phyloP scores from a whole-genome alignment of 148 eudicot species.

The Amaranthus cruentus region DNA sequence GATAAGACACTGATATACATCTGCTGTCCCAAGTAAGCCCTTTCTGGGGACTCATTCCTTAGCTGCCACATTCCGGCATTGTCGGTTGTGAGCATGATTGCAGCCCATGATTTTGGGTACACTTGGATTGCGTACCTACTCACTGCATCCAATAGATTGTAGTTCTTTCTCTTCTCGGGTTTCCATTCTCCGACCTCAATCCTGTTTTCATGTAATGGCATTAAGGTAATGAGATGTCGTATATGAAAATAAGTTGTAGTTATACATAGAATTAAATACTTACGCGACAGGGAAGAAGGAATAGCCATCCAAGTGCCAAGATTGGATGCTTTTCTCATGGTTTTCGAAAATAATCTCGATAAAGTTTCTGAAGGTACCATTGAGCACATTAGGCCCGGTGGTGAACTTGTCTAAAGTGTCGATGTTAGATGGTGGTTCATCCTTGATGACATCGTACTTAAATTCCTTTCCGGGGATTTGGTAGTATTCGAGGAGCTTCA shows the following conservation, averaged over 20 bases:
- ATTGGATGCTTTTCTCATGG: constrained; percentile 41
- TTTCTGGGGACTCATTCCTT: constrained; percentile 34
- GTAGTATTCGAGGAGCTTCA: constrained; percentile 60
- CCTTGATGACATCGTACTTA: constrained; percentile 40
- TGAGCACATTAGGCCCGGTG: constrained; percentile 30
- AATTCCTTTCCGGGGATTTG: constrained; percentile 36
- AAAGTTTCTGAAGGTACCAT: constrained; percentile 32
- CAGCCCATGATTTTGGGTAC: constrained; percentile 51
- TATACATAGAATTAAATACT: background rate
- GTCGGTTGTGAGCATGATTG: constrained; percentile 42
- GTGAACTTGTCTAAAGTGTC: constrained; percentile 20
- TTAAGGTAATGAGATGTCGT: background rate
- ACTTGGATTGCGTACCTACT: constrained; percentile 54
- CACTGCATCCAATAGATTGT: constrained; percentile 48
- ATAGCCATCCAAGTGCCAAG: constrained; percentile 48
- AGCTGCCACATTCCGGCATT: constrained; percentile 53
- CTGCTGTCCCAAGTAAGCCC: constrained; percentile 41
- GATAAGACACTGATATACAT: constrained; percentile 43
- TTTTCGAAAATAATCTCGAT: constrained; percentile 53
- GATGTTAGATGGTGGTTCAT: constrained; percentile 30
- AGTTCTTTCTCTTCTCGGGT: constrained; percentile 54
- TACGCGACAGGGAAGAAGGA: constrained; percentile 54
- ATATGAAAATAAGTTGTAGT: background rate
- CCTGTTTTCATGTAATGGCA: constrained; percentile 20
- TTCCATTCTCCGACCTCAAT: constrained; percentile 45